Conservation (phyloP, 768 basidiomycete genomes). For the Kwoniella sp. region DNA sequence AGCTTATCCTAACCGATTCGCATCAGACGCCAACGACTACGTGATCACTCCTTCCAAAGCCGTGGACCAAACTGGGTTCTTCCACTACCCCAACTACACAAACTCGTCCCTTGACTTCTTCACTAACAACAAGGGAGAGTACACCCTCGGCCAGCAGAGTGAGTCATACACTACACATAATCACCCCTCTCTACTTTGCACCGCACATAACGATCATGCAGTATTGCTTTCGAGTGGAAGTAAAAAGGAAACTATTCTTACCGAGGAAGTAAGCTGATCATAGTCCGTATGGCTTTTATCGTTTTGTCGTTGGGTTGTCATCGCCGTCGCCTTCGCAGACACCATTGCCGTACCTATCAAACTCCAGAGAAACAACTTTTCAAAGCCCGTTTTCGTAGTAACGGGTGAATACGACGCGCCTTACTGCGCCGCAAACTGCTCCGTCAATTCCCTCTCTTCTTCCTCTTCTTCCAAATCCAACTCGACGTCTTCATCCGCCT, state of each 20-base stretch:
- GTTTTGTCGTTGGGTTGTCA: too few species aligned
- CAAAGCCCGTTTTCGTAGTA: constrained; percentile 35
- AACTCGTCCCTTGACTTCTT: constrained; percentile 29
- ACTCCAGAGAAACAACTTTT: constrained; percentile 20
- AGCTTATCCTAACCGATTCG: constrained; percentile 36
- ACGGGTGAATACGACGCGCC: constrained; percentile 40
- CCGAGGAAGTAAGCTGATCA: too few species aligned
- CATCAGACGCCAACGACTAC: constrained; percentile 29
- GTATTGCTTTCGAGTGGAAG: too few species aligned
- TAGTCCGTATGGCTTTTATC: too few species aligned
- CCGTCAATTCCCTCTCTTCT: constrained; percentile 25
- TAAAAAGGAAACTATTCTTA: too few species aligned
- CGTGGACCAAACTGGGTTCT: constrained; percentile 38
- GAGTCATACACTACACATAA: too few species aligned
- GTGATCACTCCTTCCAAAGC: constrained; percentile 32
- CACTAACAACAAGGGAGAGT: constrained; percentile 40
- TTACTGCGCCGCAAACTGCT: constrained; percentile 39
- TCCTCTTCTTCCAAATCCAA: not conserved
- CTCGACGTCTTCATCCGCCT: not conserved
- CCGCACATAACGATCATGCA: too few species aligned
- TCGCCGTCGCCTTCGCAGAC: too few species aligned
- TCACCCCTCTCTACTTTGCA: too few species aligned
- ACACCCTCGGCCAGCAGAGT: constrained; percentile 40
- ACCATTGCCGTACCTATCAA: constrained; percentile 23
- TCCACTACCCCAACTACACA: constrained; percentile 46